Evolutionary conservation across 164 flowering plant species (phyloP).

Genomic region (Magnolia changhungtana): DNA sequence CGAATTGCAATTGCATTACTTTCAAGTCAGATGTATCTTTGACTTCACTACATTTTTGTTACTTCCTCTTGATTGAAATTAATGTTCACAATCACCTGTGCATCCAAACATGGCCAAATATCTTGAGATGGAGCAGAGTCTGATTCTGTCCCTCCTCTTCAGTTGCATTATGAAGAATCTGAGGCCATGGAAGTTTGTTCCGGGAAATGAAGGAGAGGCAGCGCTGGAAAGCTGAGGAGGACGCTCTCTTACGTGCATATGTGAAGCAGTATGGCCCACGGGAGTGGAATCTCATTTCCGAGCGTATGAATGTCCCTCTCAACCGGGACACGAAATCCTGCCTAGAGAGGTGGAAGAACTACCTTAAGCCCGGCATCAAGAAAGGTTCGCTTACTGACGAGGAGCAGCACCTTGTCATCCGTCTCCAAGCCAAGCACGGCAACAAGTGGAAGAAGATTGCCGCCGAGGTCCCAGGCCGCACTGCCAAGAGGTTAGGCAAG

Average conservation of each 20-base stretch:
- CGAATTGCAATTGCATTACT: neutral
- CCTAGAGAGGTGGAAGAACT: conserved; percentile 92
- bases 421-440: conserved; percentile 85
- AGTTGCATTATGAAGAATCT: conserved; percentile 53
- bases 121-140: neutral
- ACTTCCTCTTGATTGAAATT: too few relatives aligned
- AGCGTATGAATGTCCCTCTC: conserved; percentile 76
- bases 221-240: conserved; percentile 86
- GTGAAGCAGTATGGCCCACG: conserved; percentile 84
- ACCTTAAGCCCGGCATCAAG: conserved; percentile 85
- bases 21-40: neutral
- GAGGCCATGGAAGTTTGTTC: conserved; percentile 37
- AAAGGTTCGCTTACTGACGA: conserved; percentile 84
- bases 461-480: conserved; percentile 81
- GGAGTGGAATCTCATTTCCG: conserved; percentile 85
- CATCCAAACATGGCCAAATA: neutral
- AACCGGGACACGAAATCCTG: conserved; percentile 85
- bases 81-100: too few relatives aligned
- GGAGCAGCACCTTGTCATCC: conserved; percentile 77
- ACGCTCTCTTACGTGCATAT: conserved; percentile 69
- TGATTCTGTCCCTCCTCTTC: neutral
- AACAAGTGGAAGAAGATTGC: conserved; percentile 97
- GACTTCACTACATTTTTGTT: neutral
- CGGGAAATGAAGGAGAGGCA: conserved; percentile 91
- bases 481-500: conserved; percentile 88